These are phyloP conservation scores for Spatholobus suberectus DNA, from an alignment of 306 rosid species.

Conservation along the genomic window DNA sequence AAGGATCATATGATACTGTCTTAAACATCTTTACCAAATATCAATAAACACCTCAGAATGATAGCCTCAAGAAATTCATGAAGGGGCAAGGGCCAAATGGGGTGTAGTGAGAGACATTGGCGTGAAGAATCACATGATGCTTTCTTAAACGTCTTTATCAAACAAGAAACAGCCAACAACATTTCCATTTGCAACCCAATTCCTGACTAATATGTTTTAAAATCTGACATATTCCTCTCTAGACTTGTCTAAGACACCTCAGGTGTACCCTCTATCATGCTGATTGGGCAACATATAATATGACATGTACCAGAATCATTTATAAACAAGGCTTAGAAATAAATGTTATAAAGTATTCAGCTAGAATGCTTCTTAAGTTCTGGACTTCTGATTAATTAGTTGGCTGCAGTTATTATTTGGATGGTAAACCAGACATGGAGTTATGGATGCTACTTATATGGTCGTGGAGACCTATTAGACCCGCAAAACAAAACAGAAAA, in stretches of 20 bases:
- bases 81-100: neutral
- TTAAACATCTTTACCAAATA: neutral
- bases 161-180: neutral
- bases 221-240: neutral
- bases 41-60: neutral
- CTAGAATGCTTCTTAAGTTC: neutral
- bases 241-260: constrained; percentile 28
- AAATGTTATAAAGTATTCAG: neutral
- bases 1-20: constrained; percentile 37
- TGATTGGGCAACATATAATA: neutral
- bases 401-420: neutral
- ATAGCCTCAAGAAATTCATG: neutral
- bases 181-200: neutral
- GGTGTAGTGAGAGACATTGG: constrained; percentile 7
- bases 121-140: constrained; percentile 24
- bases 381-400: neutral
- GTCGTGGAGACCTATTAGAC: neutral
- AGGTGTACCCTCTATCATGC: neutral
- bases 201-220: neutral
- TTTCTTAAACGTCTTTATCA: constrained; percentile 31
- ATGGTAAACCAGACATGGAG: neutral
- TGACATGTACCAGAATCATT: neutral
- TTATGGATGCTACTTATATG: neutral
- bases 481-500: neutral
- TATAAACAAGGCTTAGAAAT: neutral